Conservation (phyloP, 345 rosid genomes). For the Eutrema yunnanense region DNA sequence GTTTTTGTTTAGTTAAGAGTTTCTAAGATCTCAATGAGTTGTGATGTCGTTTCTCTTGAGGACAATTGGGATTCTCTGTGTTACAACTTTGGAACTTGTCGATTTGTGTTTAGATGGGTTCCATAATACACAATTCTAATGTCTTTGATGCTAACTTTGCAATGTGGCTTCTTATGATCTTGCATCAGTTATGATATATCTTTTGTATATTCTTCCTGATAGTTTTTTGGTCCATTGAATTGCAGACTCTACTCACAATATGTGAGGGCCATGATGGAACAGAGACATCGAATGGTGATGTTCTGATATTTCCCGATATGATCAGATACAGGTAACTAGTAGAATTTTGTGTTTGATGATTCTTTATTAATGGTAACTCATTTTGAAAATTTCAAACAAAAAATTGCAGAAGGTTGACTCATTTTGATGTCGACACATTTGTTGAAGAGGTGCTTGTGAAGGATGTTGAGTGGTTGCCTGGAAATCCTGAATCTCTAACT, state of each 20-base stretch:
- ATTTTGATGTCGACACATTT: constrained; percentile 97
- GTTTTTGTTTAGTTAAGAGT: neutral
- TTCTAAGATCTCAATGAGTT: neutral
- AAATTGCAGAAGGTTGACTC: constrained; percentile 88
- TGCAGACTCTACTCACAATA: constrained; percentile 79
- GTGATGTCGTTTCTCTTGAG: neutral
- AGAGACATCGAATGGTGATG: constrained; percentile 95
- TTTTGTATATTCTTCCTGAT: neutral
- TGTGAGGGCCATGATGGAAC: constrained; percentile 99
- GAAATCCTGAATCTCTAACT: constrained; percentile 69
- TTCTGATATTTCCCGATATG: constrained; percentile 95
- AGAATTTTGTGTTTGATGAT: neutral
- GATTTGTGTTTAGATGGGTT: neutral
- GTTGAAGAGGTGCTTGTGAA: constrained; percentile 97
- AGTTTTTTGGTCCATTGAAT: neutral
- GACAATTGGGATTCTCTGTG: neutral
- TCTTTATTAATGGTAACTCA: neutral
- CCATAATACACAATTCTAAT: neutral
- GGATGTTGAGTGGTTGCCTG: constrained; percentile 88
- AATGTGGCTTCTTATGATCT: constrained; percentile 10
- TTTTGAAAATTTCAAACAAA: constrained; percentile 5
- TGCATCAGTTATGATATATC: neutral
- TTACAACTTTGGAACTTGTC: neutral
- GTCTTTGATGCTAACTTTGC: neutral
- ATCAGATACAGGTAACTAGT: constrained; percentile 75